Evolutionary conservation across 768 basidiomycete species (phyloP), one percentile per base, ranked within the genome.

Genomic region (Lentinula lateritia): DNA sequence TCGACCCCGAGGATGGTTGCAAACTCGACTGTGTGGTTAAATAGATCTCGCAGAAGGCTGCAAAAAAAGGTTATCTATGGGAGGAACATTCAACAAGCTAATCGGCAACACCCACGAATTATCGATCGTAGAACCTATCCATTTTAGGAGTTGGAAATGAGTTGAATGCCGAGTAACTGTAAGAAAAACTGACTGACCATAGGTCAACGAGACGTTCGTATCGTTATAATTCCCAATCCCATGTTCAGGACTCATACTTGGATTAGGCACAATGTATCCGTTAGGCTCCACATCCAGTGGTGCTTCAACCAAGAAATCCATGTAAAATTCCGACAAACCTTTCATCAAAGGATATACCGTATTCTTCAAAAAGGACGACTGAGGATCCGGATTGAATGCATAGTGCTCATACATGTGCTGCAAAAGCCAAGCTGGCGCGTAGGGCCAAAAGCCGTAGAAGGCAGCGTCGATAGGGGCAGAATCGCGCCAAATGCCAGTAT

Each of bases 391-490:
- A 16, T 55, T 36, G 12, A 52, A 64, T 43, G 61, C 50, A 16
- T 62, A 66, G 23, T 66, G 65, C 46, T 66, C 65, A 10, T 52
- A 66, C 28, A 61, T 50, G 8, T 63, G 61, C 52, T 66, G 66
- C 20, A 64, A 38, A 28, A 64, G 42, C 61, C 61, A 64, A 12
- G 59, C 66, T 5, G 50, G 62, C 1, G 62, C 64, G 13, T 60
- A 58, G 1, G 66, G 66, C 66, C 66, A 67, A 28, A 64, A 45
- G 1, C 66, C 66, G 35, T 65, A 67, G 41, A 63, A 65, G 10
- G 66, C 66, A 35, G 62, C 64, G 35, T 67, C 66, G 23, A 67
- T 63, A 62, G 58, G 62, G 15, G 62, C 45, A 20, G 62, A 59
- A 28, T 59, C 45, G 6, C 41, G 18, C 20, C 43, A 58, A 32